Evolutionary conservation across 1,284 basidiomycete genomes (phyloP).

Genomic region (Marasmius oreades): DNA sequence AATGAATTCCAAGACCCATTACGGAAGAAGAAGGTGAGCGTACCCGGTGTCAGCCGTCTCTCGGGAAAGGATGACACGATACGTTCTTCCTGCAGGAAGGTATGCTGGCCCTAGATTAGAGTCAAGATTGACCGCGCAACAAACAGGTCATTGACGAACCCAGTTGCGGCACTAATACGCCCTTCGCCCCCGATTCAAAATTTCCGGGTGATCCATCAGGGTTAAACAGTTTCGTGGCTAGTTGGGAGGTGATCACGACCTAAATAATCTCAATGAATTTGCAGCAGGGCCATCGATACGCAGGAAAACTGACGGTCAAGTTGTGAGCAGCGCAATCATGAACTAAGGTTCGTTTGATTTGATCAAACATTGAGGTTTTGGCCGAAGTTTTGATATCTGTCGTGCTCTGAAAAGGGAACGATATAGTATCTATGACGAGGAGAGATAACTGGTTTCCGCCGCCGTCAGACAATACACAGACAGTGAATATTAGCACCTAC

Average conservation of each 20-base stretch:
- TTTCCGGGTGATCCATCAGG: conserved; percentile 57
- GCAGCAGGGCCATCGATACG: conserved; percentile 3
- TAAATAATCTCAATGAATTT: conserved; percentile 22
- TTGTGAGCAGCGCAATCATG: conserved; percentile 44
- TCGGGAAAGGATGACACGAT: conserved; percentile 32
- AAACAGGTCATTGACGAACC: conserved; percentile 4
- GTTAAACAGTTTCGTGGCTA: conserved; percentile 63
- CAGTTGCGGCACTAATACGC: conserved; percentile 14
- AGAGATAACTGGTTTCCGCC: conserved; percentile 38
- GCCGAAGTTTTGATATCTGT: conserved; percentile 32
- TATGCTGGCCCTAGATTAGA: conserved; percentile 29
- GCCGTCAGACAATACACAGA: conserved; percentile 4
- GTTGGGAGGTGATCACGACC: conserved; percentile 65
- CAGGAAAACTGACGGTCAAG: conserved; percentile 42
- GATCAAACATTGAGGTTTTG: conserved; percentile 43
- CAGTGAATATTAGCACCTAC: conserved; percentile 30
- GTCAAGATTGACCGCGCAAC: background rate
- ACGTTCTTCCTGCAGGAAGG: conserved; percentile 32
- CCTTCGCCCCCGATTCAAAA: conserved; percentile 16
- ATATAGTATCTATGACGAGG: conserved; percentile 63
- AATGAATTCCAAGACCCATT: background rate
- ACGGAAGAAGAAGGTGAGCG: background rate
- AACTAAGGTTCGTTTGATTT: conserved; percentile 49
- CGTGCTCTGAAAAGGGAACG: conserved; percentile 57
- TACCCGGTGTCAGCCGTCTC: conserved; percentile 31